Evolutionary conservation across 2,329 filamentous ascomycete species (phyloP), one percentile per base, ranked within the genome.

Genomic region (Fusarium coicis): DNA sequence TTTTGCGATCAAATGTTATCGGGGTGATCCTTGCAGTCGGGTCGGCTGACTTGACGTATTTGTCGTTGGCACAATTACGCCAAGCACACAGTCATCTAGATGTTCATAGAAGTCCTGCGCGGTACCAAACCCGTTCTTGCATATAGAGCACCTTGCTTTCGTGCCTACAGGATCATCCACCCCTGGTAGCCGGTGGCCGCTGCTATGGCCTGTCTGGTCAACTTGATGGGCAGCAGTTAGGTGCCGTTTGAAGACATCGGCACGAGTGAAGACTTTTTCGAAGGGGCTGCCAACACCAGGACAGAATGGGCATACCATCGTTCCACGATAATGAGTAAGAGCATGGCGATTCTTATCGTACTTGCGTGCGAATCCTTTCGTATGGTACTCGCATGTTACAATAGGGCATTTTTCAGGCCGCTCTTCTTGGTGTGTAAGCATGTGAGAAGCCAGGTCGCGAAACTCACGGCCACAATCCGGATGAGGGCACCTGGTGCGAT

Each of bases 291-390:
- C 95, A 26, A 92, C 93, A 8, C 95, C 94, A 1, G 95, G 94
- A 76, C 96, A 98, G 83, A 98, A 98, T 10, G 95, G 95, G 78
- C 96, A 99, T 12, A 97, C 93, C 95, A 98, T 98, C 19, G 94
- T 98, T 14, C 96, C 96, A 82, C 97, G 97, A 86, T 98, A 99
- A 80, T 98, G 96, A 6, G 96, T 98, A 72, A 98, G 84, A 4
- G 96, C 97, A 80, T 99, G 96, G 18, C 96, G 87, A 82, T 98
- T 98, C 87, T 98, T 98, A 85, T 98, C 96, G 80, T 98, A 99
- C 82, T 98, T 98, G 69, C 96, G 89, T 7, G 96, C 96, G 79
- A 98, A 98, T 0, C 96, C 96, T 82, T 98, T 98, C 76, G 89
- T 88, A 82, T 98, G 93, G 80, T 98, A 98, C 78, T 98, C 95